Percentiles rank a stretch among this genome's conserved stretches.
phyloP scores from a whole-genome alignment of 345 rosid genomes.

The Rhodomyrtus tomentosa region DNA sequence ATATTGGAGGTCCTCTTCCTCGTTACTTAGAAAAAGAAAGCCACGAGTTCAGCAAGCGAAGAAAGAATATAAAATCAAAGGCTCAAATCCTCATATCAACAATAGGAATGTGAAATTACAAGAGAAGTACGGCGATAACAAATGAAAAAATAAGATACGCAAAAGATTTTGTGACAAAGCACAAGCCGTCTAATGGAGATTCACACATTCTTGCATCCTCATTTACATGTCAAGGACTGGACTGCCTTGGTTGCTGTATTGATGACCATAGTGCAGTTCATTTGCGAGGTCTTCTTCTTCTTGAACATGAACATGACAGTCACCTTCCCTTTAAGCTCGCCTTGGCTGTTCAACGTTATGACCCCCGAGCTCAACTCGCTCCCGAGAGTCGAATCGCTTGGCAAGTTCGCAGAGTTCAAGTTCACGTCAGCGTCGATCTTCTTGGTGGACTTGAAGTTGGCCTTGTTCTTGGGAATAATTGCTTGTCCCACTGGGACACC shows the following conservation, averaged over 20 bases:
- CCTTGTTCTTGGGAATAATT: background rate
- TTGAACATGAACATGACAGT: constrained; percentile 3
- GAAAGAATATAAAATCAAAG: background rate
- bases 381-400: background rate
- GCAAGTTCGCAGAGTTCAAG: background rate
- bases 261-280: constrained; percentile 4
- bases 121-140: background rate
- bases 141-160: background rate
- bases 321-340: constrained; percentile 1
- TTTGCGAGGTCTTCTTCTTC: constrained; percentile 3
- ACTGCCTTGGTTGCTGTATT: background rate
- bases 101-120: background rate
- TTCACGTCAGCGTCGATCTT: background rate
- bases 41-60: background rate
- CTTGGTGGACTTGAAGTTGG: constrained; percentile 1
- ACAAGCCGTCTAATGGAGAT: background rate
- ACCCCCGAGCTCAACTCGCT: background rate
- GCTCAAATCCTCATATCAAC: background rate
- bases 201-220: background rate
- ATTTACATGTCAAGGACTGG: background rate
- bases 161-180: background rate
- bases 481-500: background rate
- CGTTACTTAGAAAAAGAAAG: background rate
- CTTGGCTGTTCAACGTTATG: background rate
- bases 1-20: background rate